A percentile compares a stretch with the other conserved stretches of the same genome.
These are phyloP conservation scores for Chlorencoelia australis DNA, from an alignment of 2,329 filamentous ascomycete species.

Conservation along the genomic window DNA sequence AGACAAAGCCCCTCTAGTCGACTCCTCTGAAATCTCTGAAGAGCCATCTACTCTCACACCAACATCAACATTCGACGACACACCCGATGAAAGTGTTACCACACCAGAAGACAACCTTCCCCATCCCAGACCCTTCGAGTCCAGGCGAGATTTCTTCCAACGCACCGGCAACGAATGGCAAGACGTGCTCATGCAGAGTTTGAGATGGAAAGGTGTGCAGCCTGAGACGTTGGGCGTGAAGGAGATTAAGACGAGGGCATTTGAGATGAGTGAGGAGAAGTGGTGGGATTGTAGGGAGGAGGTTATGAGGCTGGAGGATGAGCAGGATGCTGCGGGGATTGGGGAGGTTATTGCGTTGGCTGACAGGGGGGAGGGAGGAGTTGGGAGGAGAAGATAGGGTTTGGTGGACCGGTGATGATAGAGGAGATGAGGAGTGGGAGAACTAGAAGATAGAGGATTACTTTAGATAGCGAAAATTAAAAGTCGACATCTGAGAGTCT, in stretches of 20 bases:
- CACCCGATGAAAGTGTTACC: constrained; percentile 15
- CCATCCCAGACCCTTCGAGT: constrained; percentile 55
- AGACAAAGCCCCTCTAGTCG: constrained; percentile 32
- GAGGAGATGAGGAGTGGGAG: too few relatives aligned
- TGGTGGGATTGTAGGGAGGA: constrained; percentile 99
- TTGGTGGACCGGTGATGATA: too few relatives aligned
- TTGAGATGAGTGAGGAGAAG: constrained; percentile 85
- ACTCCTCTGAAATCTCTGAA: constrained; percentile 27
- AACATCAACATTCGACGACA: constrained; percentile 48
- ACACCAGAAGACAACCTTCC: constrained; percentile 25
- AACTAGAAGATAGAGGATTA: too few relatives aligned
- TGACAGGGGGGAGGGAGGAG: constrained; percentile 48
- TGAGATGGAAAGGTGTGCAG: constrained; percentile 57
- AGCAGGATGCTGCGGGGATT: constrained; percentile 79
- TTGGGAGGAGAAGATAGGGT: constrained; percentile 20
- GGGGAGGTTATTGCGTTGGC: constrained; percentile 85
- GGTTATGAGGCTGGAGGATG: constrained; percentile 82
- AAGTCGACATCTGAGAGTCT: too few relatives aligned
- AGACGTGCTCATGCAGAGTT: constrained; percentile 65
- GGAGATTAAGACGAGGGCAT: constrained; percentile 85
- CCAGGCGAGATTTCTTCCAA: constrained; percentile 81
- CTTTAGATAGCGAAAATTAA: too few relatives aligned
- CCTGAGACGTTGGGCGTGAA: constrained; percentile 67
- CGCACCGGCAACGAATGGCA: constrained; percentile 88
- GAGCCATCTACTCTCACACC: constrained; percentile 33